These are phyloP conservation scores for Hemileccinum rubropunctum DNA, from an alignment of 768 basidiomycete genomes.

Conservation along the genomic window DNA sequence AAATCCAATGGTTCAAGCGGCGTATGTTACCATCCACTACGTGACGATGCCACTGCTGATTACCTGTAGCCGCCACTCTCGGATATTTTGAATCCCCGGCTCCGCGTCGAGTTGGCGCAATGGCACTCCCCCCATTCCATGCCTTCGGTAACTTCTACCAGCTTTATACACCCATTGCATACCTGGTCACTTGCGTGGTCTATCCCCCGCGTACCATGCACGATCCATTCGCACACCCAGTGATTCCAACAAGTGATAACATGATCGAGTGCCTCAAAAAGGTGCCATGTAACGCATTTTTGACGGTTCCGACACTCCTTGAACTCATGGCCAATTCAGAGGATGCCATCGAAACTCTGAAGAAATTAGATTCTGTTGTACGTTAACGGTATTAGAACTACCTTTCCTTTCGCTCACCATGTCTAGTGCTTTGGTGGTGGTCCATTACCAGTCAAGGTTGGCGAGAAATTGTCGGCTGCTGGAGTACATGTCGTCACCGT, in stretches of 20 bases:
- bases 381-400: too few species aligned
- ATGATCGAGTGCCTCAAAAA: slow-evolving; percentile 34
- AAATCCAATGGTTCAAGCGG: slow-evolving; percentile 10
- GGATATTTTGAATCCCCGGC: too few species aligned
- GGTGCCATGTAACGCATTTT: slow-evolving; percentile 30
- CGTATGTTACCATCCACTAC: slow-evolving; percentile 22
- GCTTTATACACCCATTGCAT: slow-evolving; percentile 21
- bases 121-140: slow-evolving; percentile 31
- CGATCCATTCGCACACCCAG: slow-evolving; percentile 28
- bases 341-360: slow-evolving; percentile 25
- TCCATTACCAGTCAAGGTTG: slow-evolving; percentile 33
- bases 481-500: slow-evolving; percentile 32
- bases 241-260: slow-evolving; percentile 38
- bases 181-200: slow-evolving; percentile 16
- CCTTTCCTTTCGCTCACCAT: neutral
- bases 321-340: slow-evolving; percentile 34
- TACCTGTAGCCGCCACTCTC: neutral
- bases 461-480: slow-evolving; percentile 29
- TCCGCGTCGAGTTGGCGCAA: slow-evolving; percentile 17
- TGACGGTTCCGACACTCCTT: slow-evolving; percentile 39
- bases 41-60: neutral
- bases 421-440: slow-evolving; percentile 38
- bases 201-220: slow-evolving; percentile 26
- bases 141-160: slow-evolving; percentile 13
- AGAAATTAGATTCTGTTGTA: slow-evolving; percentile 29